Base-by-base conservation (phyloP, 176 grass and related monocot species). In the Avena sativa region DNA sequence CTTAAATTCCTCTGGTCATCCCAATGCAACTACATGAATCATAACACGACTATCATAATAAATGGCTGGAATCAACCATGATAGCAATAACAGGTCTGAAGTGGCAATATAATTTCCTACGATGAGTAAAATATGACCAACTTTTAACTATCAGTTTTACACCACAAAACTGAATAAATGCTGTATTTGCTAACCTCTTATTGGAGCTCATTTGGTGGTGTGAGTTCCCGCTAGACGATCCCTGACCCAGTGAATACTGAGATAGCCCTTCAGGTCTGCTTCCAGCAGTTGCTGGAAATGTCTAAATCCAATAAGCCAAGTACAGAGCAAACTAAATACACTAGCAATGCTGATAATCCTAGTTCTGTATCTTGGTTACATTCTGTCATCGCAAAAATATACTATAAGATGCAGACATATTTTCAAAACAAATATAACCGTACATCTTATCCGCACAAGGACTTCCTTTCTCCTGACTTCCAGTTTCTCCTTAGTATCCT, bases 401-500 rank as follows among this genome's bases (percentile, higher is more conserved):
- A 62, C 26, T 61, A 10, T 28, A 71, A 62, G 32, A 34, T 83
- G 25, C 23, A 79, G 68, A 20, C 14, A 69, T 25, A 74, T 1
- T 32, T 26, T 32, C 21, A 74, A 28, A 51, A 79, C 32, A 26
- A 62, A 71, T 60, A 76, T 21, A 79, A 86, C 53, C 88, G 78
- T 68, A 98, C 97, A 82, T 88, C 89, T 89, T 71, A 90, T 94
- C 74, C 92, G 90, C 63, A 77, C 53, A 38, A 96, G 83, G 25
- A 96, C 90, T 94, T 96, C 92, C 38, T 78, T 90, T 83, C 85
- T 96, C 87, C 94, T 90, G 57, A 62, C 85, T 87, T 99, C 94
- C 38, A 99, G 87, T 91, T 99, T 99, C 76, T 94, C 94, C 85
- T 91, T 94, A 15, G 91, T 89, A 56, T 96, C 97, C 20, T 60